A percentile compares a stretch with the other conserved stretches of the same genome.
Evolutionary conservation across 2,329 filamentous ascomycete species (phyloP).

Genomic region (Calycina herbarum): DNA sequence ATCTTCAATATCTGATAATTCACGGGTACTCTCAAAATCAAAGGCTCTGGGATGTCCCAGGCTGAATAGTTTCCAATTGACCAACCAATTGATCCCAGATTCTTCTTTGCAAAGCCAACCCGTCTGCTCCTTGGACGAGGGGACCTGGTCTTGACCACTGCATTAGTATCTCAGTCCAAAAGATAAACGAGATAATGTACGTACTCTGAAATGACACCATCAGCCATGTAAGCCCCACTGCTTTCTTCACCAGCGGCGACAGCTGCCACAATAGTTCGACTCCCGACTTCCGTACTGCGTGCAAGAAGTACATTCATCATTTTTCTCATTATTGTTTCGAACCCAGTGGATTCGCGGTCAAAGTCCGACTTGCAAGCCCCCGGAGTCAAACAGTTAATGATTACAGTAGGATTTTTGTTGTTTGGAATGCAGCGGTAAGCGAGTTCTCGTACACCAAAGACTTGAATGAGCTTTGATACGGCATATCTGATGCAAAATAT

Average conservation of each 20-base stretch:
- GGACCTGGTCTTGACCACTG: too few species aligned
- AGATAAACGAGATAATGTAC: too few species aligned
- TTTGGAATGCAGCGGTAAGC: slow-evolving; percentile 26
- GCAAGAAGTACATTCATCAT: slow-evolving; percentile 22
- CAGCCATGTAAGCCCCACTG: slow-evolving; percentile 37
- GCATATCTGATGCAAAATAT: slow-evolving; percentile 28
- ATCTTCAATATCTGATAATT: too few species aligned
- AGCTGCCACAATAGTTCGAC: slow-evolving; percentile 37
- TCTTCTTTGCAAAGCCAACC: too few species aligned
- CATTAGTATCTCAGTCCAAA: too few species aligned
- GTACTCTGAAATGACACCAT: slow-evolving; percentile 19
- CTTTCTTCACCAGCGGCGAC: slow-evolving; percentile 33
- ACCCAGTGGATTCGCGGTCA: slow-evolving; percentile 20
- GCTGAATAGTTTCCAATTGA: too few species aligned
- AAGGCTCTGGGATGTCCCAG: too few species aligned
- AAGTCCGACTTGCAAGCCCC: slow-evolving; percentile 36
- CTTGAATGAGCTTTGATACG: slow-evolving; percentile 39
- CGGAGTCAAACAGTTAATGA: slow-evolving; percentile 37
- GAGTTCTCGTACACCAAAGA: slow-evolving; percentile 36
- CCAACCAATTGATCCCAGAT: too few species aligned
- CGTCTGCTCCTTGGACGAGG: too few species aligned
- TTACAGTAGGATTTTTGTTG: slow-evolving; percentile 26
- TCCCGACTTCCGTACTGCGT: slow-evolving; percentile 36
- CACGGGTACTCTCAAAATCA: too few species aligned
- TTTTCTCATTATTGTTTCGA: background rate